Conservation (phyloP, 148 eudicot genomes). For the Rhododendron henanense region DNA sequence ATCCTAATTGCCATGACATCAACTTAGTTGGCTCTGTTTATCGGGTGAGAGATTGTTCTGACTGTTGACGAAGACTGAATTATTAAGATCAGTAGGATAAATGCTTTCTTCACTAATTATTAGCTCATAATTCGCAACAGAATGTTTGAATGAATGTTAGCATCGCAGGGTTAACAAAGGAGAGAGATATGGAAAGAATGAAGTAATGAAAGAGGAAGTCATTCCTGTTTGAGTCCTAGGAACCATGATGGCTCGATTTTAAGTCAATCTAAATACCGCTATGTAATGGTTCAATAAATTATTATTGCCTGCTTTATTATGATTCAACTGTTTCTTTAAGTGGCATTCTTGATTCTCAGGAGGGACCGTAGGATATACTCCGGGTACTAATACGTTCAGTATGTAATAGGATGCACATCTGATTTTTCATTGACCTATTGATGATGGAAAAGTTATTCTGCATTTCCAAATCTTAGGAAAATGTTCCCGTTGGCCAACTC, state of each 20-base stretch:
- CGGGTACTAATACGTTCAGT: too few species aligned
- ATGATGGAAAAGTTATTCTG: background rate
- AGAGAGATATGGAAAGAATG: too few species aligned
- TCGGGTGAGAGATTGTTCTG: too few species aligned
- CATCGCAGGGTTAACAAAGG: too few species aligned
- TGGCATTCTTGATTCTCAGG: background rate
- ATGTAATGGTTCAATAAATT: too few species aligned
- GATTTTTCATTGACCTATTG: background rate
- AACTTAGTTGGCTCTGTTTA: background rate
- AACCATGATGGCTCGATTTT: background rate
- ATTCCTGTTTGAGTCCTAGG: background rate
- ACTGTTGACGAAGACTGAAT: background rate
- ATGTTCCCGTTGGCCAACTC: background rate
- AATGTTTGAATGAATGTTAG: background rate
- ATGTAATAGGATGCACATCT: background rate
- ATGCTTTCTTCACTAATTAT: background rate
- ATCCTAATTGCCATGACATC: background rate
- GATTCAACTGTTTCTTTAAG: background rate
- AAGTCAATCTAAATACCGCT: background rate
- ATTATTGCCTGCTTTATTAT: background rate
- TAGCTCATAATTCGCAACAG: background rate
- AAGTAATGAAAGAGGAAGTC: too few species aligned
- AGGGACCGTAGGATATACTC: background rate
- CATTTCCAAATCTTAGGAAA: background rate
- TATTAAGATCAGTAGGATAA: background rate